A percentile compares a stretch with the other conserved stretches of the same genome.
Conservation (phyloP, 257 asterid genomes). For the Nicotiana knightiana region DNA sequence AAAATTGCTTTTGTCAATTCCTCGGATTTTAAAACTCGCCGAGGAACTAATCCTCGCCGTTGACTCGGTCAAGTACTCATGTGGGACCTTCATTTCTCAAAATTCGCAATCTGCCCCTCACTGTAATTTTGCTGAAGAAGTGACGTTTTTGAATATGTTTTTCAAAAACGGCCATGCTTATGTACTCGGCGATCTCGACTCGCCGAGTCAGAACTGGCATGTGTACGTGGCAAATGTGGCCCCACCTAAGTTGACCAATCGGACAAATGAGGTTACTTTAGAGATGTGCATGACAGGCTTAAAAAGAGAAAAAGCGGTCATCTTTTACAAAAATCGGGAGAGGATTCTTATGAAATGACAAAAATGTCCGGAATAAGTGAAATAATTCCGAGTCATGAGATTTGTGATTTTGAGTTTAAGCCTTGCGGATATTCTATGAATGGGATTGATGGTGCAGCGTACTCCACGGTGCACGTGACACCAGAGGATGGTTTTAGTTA, state of each 20-base stretch:
- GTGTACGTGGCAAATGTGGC: constrained; percentile 26
- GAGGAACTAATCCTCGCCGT: constrained; percentile 17
- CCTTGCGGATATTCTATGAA: constrained; percentile 58
- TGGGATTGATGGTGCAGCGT: constrained; percentile 33
- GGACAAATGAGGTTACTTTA: constrained; percentile 3
- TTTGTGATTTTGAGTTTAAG: constrained; percentile 40
- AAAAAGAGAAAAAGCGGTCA: constrained; percentile 27
- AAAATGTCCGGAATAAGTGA: constrained; percentile 26
- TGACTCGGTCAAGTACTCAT: constrained; percentile 30
- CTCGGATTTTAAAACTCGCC: constrained; percentile 29
- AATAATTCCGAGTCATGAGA: constrained; percentile 27
- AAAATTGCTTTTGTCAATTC: constrained; percentile 28
- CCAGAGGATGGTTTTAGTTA: constrained; percentile 44
- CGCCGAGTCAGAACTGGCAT: constrained; percentile 33
- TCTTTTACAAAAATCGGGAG: constrained; percentile 23
- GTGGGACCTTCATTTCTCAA: constrained; percentile 38
- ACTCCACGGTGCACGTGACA: constrained; percentile 48
- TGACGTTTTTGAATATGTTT: constrained; percentile 17
- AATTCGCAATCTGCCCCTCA: constrained; percentile 38
- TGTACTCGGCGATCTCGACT: constrained; percentile 25
- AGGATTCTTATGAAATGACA: constrained; percentile 20
- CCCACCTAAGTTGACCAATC: neutral
- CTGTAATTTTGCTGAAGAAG: constrained; percentile 41
- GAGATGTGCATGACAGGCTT: constrained; percentile 53
- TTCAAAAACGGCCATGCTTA: constrained; percentile 22